A percentile compares a stretch with the other conserved stretches of the same genome.
phyloP scores from a whole-genome alignment of 176 grass and related monocot genomes.

The Rhynchospora breviuscula region DNA sequence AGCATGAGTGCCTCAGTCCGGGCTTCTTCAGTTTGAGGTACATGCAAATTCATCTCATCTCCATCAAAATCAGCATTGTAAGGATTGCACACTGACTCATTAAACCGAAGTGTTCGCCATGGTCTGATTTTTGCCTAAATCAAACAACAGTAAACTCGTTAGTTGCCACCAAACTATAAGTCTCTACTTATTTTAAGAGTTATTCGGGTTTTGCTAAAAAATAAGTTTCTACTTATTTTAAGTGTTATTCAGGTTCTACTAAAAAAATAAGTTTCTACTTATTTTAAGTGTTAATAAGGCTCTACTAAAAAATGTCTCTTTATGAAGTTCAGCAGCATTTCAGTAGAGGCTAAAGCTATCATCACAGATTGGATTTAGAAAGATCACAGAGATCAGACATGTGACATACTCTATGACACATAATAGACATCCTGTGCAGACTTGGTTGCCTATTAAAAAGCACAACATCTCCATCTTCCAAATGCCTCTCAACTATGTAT shows the following conservation, averaged over 20 bases:
- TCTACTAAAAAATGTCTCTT: neutral
- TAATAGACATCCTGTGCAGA: conserved; percentile 99
- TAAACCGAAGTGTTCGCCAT: conserved; percentile 98
- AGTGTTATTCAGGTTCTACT: too few species aligned
- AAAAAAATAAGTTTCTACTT: too few species aligned
- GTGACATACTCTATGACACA: conserved; percentile 70
- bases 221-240: neutral
- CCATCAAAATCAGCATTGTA: conserved; percentile 99
- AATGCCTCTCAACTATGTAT: conserved; percentile 84
- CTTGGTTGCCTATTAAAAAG: conserved; percentile 97
- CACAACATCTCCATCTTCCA: conserved; percentile 91
- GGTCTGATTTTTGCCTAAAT: conserved; percentile 91
- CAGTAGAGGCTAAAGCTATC: conserved; percentile 2
- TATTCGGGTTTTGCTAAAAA: neutral
- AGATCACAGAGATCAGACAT: conserved; percentile 12
- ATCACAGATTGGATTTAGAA: neutral
- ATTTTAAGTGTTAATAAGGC: too few species aligned
- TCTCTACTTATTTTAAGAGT: conserved; percentile 1
- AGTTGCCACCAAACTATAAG: conserved; percentile 16
- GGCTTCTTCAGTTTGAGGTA: conserved; percentile 99
- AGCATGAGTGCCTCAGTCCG: conserved; percentile 96
- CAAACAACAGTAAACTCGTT: conserved; percentile 24
- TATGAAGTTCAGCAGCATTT: neutral
- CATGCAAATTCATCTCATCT: conserved; percentile 99
- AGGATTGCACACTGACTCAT: conserved; percentile 96